phyloP scores from a whole-genome alignment of 768 basidiomycete species.

The Calocybe indica region DNA sequence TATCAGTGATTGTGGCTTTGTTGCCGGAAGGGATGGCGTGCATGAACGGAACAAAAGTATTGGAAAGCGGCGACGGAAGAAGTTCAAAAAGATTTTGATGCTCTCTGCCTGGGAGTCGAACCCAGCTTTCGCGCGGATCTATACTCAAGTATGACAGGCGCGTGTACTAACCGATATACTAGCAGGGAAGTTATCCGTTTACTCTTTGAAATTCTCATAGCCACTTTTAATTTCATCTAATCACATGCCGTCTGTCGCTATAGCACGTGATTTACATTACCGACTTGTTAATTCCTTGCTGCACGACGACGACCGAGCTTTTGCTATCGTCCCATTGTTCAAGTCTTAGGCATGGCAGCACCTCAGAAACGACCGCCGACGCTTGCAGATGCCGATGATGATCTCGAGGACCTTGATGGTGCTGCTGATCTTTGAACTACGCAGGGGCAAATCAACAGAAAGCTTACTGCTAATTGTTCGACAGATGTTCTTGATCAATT shows the following conservation, averaged over 20 bases:
- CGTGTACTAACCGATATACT: slow-evolving; percentile 5
- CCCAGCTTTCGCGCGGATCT: slow-evolving; percentile 2
- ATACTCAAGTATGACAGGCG: neutral
- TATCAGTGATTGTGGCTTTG: too few relatives aligned
- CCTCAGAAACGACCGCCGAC: slow-evolving; percentile 1
- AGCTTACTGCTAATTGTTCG: neutral
- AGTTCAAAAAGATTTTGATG: neutral
- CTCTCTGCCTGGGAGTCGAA: slow-evolving; percentile 4
- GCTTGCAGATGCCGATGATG: slow-evolving; percentile 34
- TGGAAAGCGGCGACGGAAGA: neutral
- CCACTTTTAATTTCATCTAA: too few relatives aligned
- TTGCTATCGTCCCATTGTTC: neutral
- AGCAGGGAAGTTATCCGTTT: neutral
- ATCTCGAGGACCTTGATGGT: slow-evolving; percentile 69
- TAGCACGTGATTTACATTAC: too few relatives aligned
- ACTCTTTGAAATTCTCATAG: too few relatives aligned
- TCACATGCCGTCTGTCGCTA: too few relatives aligned
- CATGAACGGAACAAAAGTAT: too few relatives aligned
- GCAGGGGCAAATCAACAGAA: too few relatives aligned
- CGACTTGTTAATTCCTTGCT: too few relatives aligned
- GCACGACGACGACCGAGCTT: neutral
- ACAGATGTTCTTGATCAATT: slow-evolving; percentile 43
- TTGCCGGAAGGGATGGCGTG: too few relatives aligned
- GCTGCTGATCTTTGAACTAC: neutral
- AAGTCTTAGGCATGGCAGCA: neutral